Evolutionary conservation across 2,329 filamentous ascomycete genomes (phyloP).

Genomic region (Zasmidium cellare): DNA sequence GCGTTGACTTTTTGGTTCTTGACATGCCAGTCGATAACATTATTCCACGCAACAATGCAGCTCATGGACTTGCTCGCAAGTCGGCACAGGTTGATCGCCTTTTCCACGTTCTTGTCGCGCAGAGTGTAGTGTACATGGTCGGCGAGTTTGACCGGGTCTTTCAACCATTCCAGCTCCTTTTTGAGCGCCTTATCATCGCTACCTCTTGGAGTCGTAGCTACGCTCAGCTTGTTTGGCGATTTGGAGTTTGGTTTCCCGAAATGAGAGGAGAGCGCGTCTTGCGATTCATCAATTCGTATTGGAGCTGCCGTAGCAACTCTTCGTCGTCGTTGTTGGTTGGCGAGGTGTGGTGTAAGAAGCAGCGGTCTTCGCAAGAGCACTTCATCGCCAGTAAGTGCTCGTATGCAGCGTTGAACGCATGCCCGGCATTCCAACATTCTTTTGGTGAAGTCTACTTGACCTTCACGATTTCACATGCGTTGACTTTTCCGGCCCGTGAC

Average conservation of each 20-base stretch:
- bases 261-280: constrained; percentile 25
- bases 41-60: constrained; percentile 83
- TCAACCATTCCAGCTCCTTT: constrained; percentile 62
- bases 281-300: neutral
- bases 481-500: too few relatives aligned
- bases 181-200: constrained; percentile 37
- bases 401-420: constrained; percentile 45
- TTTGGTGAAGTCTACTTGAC: neutral
- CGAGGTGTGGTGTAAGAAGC: constrained; percentile 25
- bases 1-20: constrained; percentile 58
- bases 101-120: constrained; percentile 58
- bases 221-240: too few relatives aligned
- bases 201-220: constrained; percentile 1
- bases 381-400: constrained; percentile 39
- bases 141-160: constrained; percentile 73
- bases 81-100: constrained; percentile 68
- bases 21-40: constrained; percentile 72
- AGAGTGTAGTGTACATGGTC: constrained; percentile 66
- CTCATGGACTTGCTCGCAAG: constrained; percentile 64
- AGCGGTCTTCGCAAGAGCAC: constrained; percentile 16
- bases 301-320: constrained; percentile 9
- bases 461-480: neutral
- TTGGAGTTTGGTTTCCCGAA: constrained; percentile 29
- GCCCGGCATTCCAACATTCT: constrained; percentile 47
- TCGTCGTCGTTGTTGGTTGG: constrained; percentile 7